phyloP scores from a whole-genome alignment of 495 filamentous ascomycete genomes.

The Daldinia grandis region DNA sequence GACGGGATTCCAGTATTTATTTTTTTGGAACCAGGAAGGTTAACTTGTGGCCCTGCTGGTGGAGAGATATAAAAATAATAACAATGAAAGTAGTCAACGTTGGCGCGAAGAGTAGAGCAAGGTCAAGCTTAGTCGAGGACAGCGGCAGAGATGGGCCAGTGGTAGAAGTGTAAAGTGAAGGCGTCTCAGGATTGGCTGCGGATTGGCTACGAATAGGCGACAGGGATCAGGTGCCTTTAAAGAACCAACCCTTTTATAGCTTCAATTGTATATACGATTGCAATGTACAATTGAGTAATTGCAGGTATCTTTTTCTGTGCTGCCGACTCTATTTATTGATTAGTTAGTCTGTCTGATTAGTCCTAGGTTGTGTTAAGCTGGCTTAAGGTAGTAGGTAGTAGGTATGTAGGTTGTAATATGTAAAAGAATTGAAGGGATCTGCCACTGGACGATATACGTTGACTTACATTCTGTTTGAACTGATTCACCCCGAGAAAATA shows the following conservation, averaged over 20 bases:
- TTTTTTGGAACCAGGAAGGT: slow-evolving; percentile 32
- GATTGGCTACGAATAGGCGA: slow-evolving; percentile 32
- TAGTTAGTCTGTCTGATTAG: slow-evolving; percentile 14
- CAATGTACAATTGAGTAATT: slow-evolving; percentile 8
- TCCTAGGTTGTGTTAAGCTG: slow-evolving; percentile 11
- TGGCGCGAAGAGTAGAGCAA: slow-evolving; percentile 33
- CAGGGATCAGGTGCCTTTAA: slow-evolving; percentile 40
- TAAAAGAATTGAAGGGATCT: not conserved
- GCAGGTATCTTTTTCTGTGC: not conserved
- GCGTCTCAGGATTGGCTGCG: slow-evolving; percentile 34
- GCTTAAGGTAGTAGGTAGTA: not conserved
- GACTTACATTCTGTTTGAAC: slow-evolving; percentile 27
- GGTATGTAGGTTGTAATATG: too few relatives aligned
- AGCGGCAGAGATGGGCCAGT: slow-evolving; percentile 42
- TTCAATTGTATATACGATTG: slow-evolving; percentile 22
- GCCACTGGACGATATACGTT: not conserved
- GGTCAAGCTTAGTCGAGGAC: slow-evolving; percentile 32
- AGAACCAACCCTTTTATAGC: slow-evolving; percentile 33
- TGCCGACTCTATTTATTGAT: slow-evolving; percentile 28
- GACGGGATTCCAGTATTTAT: slow-evolving; percentile 6
- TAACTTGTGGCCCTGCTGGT: slow-evolving; percentile 19
- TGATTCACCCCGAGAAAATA: slow-evolving; percentile 14
- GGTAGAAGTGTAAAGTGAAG: slow-evolving; percentile 31
- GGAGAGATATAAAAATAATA: slow-evolving; percentile 20
- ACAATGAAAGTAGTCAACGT: slow-evolving; percentile 14